Base-by-base conservation (phyloP, 2,329 filamentous ascomycete species). In the Pseudocercospora musae region DNA sequence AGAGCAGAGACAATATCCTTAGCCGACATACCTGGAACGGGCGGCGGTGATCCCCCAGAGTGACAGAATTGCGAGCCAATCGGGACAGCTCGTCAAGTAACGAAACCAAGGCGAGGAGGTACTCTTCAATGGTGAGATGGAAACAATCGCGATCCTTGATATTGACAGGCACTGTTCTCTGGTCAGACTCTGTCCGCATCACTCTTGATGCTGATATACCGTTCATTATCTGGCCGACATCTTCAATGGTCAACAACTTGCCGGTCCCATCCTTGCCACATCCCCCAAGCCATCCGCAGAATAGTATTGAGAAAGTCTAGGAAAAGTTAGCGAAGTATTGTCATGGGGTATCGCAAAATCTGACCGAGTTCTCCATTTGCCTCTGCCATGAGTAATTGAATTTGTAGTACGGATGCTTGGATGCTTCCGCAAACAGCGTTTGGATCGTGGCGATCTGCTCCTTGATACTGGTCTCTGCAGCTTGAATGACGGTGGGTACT, bases 81-180 rank as follows among this genome's bases (percentile, higher is more conserved):
- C 94, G 91, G 63, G 90, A 85, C 71, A 99, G 85, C 79, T 99
- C 95, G 73, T 96, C 92, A 42, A 95, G 90, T 63, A 98, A 85
- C 63, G 88, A 87, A 62, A 95, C 94, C 62, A 98, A 83, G 13
- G 92, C 88, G 63, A 96, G 88, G 23, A 99, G 87, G 77, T 99
- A 99, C 78, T 99, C 95, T 78, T 99, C 95, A 71, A 98, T 94
- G 48, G 92, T 96, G 71, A 99, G 83, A 76, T 99, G 95, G 83
- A 99, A 99, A 56, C 87, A 86, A 75, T 98, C 94, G 65, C 85
- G 82, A 72, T 94, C 89, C 77, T 96, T 96, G 72, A 96, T 84
- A 75, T 97, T 97, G 66, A 95, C 89, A 11, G 92, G 93, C 10
- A 96, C 93, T 93, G 67, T 21, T 18, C 4, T 40, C 18, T 21